phyloP scores from a whole-genome alignment of 2,329 filamentous ascomycete species.

The Microcyclospora pomicola region DNA sequence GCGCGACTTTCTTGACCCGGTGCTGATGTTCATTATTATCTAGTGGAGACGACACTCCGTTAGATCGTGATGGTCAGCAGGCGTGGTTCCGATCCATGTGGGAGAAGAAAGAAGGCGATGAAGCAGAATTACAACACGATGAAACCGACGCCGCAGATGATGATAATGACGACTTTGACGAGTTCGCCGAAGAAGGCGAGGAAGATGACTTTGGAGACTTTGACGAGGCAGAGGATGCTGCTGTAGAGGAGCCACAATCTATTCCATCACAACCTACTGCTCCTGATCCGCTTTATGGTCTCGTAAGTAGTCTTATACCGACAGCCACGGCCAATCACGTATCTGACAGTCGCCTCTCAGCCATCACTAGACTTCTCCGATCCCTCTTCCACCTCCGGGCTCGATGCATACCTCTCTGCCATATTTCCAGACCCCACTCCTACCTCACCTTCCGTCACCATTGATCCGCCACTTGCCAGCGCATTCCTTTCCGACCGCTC shows the following conservation, averaged over 20 bases:
- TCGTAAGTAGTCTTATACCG: conserved; percentile 31
- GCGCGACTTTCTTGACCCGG: neutral
- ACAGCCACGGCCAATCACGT: neutral
- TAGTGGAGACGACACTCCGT: conserved; percentile 23
- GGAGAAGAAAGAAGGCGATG: conserved; percentile 12
- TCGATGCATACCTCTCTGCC: conserved; percentile 52
- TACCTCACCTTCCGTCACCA: conserved; percentile 22
- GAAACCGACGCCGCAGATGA: conserved; percentile 53
- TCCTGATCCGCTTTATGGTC: conserved; percentile 26
- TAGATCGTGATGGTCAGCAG: conserved; percentile 16
- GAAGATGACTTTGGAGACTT: conserved; percentile 40
- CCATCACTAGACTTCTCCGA: conserved; percentile 15
- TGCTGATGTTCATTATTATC: conserved; percentile 1
- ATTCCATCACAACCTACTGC: conserved; percentile 7
- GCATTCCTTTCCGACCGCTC: conserved; percentile 77
- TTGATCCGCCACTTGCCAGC: conserved; percentile 26
- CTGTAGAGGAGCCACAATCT: conserved; percentile 25
- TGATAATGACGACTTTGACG: conserved; percentile 56
- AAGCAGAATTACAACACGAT: conserved; percentile 18
- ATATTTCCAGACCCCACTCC: conserved; percentile 47
- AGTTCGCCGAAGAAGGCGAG: conserved; percentile 40
- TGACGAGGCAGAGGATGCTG: conserved; percentile 28
- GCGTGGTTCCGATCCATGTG: conserved; percentile 22
- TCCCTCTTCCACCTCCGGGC: conserved; percentile 40
- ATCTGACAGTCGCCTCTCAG: conserved; percentile 4